Conservation (phyloP, 1,284 basidiomycete genomes). For the Trichosporon inkin region DNA sequence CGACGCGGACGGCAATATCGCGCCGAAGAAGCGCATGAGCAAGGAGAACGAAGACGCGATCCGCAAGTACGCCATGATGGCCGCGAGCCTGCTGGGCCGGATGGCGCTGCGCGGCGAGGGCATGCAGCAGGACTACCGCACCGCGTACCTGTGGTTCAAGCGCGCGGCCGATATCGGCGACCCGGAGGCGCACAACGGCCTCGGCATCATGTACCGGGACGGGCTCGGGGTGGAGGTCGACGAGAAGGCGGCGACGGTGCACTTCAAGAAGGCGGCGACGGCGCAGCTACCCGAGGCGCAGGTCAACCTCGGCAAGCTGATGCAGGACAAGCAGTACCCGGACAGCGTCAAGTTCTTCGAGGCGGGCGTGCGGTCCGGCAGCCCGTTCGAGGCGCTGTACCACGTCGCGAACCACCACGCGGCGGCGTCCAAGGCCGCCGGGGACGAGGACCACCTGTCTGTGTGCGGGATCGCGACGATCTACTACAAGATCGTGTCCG, state of each 20-base stretch:
- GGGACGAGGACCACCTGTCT: constrained; percentile 38
- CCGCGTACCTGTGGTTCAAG: constrained; percentile 92
- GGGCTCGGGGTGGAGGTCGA: constrained; percentile 64
- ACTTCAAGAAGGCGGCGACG: constrained; percentile 76
- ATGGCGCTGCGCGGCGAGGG: constrained; percentile 96
- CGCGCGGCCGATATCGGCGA: constrained; percentile 75
- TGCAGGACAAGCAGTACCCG: constrained; percentile 49
- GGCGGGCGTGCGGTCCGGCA: constrained; percentile 73
- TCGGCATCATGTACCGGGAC: constrained; percentile 89
- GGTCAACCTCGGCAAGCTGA: constrained; percentile 83
- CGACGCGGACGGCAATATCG: constrained; percentile 44
- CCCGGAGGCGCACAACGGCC: constrained; percentile 77
- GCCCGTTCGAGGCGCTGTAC: constrained; percentile 87
- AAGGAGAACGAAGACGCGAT: constrained; percentile 55
- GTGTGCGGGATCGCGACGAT: constrained; percentile 77
- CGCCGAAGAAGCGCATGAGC: constrained; percentile 54
- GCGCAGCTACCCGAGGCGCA: constrained; percentile 85
- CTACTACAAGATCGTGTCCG: constrained; percentile 79
- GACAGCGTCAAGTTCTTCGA: constrained; percentile 71
- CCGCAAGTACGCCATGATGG: constrained; percentile 64
- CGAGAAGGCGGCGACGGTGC: constrained; percentile 57
- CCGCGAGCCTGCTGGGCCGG: constrained; percentile 79
- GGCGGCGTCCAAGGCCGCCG: constrained; percentile 19
- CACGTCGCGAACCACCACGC: constrained; percentile 78
- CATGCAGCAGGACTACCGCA: constrained; percentile 66